Conservation (phyloP, 495 filamentous ascomycete genomes). For the Physcia stellaris region DNA sequence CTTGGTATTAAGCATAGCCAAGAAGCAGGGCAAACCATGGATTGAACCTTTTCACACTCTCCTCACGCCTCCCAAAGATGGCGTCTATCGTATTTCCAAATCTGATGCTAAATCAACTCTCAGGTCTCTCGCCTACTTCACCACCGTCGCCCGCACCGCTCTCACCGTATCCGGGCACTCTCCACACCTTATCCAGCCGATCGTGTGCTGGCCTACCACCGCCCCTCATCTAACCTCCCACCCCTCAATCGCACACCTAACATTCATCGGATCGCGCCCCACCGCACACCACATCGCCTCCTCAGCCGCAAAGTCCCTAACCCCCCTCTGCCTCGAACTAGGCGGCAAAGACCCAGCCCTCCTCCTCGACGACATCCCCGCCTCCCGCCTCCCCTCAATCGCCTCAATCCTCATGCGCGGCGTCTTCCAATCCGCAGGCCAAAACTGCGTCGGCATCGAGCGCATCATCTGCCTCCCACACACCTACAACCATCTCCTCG, state of each 20-base stretch:
- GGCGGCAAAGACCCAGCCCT: constrained; percentile 96
- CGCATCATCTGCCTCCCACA: constrained; percentile 69
- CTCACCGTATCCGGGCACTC: constrained; percentile 75
- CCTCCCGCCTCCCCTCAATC: constrained; percentile 44
- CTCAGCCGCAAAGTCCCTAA: constrained; percentile 71
- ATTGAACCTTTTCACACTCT: too few relatives aligned
- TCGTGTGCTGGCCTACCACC: constrained; percentile 75
- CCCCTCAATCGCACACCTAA: constrained; percentile 71
- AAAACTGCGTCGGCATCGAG: constrained; percentile 97
- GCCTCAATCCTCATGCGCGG: constrained; percentile 77
- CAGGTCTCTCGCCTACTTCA: constrained; percentile 68
- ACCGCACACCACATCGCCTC: constrained; percentile 80
- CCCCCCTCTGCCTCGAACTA: constrained; percentile 73
- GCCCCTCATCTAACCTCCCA: constrained; percentile 79
- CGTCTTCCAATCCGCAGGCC: constrained; percentile 89
- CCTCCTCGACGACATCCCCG: constrained; percentile 60
- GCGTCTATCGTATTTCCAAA: too few relatives aligned
- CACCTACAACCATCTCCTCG: constrained; percentile 58
- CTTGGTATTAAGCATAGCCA: too few relatives aligned
- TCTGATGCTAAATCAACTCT: too few relatives aligned
- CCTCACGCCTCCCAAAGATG: too few relatives aligned
- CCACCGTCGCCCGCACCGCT: constrained; percentile 60
- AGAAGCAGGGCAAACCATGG: too few relatives aligned
- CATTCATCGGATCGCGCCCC: constrained; percentile 89
- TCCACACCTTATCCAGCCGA: constrained; percentile 65